phyloP scores from a whole-genome alignment of 225 moss, liverwort and hornwort genomes.

The Straminergon stramineum region DNA sequence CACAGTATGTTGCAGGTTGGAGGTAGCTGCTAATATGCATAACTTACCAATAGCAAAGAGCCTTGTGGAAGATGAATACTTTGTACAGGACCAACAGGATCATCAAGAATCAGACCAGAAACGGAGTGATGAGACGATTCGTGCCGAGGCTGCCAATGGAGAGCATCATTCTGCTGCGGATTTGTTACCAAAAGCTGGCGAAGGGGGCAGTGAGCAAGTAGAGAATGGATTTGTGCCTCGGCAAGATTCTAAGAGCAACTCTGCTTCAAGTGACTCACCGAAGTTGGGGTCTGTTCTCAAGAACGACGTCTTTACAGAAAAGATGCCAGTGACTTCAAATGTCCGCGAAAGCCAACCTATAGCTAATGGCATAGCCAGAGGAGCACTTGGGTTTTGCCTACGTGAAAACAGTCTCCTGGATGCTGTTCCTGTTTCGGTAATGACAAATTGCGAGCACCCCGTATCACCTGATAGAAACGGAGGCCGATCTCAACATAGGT shows the following conservation, averaged over 20 bases:
- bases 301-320: constrained; percentile 1
- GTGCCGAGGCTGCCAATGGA: constrained; percentile 5
- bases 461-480: constrained; percentile 12
- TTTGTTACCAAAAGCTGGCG: constrained; percentile 1
- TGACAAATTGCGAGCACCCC: constrained; percentile 3
- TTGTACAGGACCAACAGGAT: constrained; percentile 17
- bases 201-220: constrained; percentile 15
- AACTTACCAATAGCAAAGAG: constrained; percentile 36
- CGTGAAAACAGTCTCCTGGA: neutral
- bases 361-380: constrained; percentile 13
- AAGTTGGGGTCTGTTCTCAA: neutral
- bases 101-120: constrained; percentile 1
- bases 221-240: constrained; percentile 10
- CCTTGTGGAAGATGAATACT: constrained; percentile 31
- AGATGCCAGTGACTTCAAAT: constrained; percentile 7
- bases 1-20: constrained; percentile 31
- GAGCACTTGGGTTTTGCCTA: neutral
- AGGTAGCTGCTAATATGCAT: constrained; percentile 52
- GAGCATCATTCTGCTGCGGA: neutral
- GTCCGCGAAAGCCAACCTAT: constrained; percentile 1
- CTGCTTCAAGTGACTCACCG: neutral
- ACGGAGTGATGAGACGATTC: constrained; percentile 2
- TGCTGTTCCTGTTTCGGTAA: neutral
- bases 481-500: neutral
- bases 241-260: constrained; percentile 5